Base-by-base conservation (phyloP, 306 rosid genomes). In the Cucurbita ficifolia region DNA sequence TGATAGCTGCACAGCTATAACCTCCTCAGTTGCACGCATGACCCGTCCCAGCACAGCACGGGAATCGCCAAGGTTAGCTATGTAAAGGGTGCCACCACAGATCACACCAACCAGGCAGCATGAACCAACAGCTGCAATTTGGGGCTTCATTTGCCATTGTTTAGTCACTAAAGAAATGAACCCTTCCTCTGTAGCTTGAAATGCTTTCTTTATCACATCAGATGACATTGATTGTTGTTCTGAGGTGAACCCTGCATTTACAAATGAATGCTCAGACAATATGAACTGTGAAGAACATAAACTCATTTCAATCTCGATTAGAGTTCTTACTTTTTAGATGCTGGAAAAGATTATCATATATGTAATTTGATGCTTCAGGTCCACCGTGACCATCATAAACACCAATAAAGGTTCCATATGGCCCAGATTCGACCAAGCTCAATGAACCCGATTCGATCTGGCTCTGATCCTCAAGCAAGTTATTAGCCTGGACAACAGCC, bases 401-500 rank as follows among this genome's bases (percentile, higher is more conserved):
- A 71, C 98, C 98, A 38, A 92, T 72, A 69, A 92, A 92, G 55
- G 92, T 90, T 13, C 96, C 98, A 73, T 83, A 82, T 1, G 96
- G 96, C 46, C 96, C 96, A 65, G 85, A 78, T 17, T 92, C 96
- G 0, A 84, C 85, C 76, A 76, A 82, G 81, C 96, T 87, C 72
- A 92, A 86, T 12, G 90, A 80, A 60, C 98, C 96, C 40, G 98
- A 90, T 84, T 92, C 98, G 61, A 92, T 39, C 84, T 92, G 98
- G 82, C 98, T 90, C 80, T 88, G 96, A 81, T 92, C 98, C 86
- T 92, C 98, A 10, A 92, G 96, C 87, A 92, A 79, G 85, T 82
- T 92, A 78, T 92, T 92, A 79, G 98, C 98, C 86, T 92, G 98
- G 60, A 92, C 90, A 36, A 92, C 96, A 72, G 96, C 96, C 90